Evolutionary conservation across 768 basidiomycete species (phyloP), one percentile per base, ranked within the genome.

Genomic region (Tricholoma flavovirens): DNA sequence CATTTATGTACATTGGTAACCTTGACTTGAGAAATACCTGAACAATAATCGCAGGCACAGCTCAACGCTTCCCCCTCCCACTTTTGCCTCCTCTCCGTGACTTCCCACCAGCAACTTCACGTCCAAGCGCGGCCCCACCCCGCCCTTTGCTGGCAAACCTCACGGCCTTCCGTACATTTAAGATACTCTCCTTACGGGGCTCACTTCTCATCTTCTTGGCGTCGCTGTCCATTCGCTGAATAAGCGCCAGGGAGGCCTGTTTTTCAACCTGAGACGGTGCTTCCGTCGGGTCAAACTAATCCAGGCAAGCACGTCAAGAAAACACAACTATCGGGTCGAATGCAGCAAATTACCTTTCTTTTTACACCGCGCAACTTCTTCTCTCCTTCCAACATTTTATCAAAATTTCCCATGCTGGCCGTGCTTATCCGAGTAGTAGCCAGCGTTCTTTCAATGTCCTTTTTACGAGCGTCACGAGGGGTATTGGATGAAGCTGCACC

Each of bases 381-480:
- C 71, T 99, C 97, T 11, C 95, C 95, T 51, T 95, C 88, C 19
- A 98, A 79, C 66, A 79, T 84, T 60, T 83, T 87, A 69, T 98
- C 96, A 64, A 97, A 99, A 63, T 82, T 87, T 60, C 97, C 97
- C 87, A 99, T 87, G 64, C 92, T 95, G 0, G 94, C 97, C 0
- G 97, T 99, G 58, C 93, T 93, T 26, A 77, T 74, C 57, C 90
- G 83, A 1, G 88, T 85, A 10, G 86, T 79, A 7, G 90, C 83
- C 22, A 97, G 75, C 1, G 88, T 87, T 56, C 79, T 78, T 19
- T 93, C 88, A 15, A 98, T 80, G 12, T 91, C 86, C 12, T 67
- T 62, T 71, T 93, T 92, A 21, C 90, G 83, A 48, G 77, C 69
- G 19, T 76, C 69, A 53, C 75, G 74, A 21, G 68, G 67, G 15